Percentiles rank a stretch among this genome's conserved stretches.
Conservation (phyloP, 495 filamentous ascomycete genomes). For the Penicillium chermesinum region DNA sequence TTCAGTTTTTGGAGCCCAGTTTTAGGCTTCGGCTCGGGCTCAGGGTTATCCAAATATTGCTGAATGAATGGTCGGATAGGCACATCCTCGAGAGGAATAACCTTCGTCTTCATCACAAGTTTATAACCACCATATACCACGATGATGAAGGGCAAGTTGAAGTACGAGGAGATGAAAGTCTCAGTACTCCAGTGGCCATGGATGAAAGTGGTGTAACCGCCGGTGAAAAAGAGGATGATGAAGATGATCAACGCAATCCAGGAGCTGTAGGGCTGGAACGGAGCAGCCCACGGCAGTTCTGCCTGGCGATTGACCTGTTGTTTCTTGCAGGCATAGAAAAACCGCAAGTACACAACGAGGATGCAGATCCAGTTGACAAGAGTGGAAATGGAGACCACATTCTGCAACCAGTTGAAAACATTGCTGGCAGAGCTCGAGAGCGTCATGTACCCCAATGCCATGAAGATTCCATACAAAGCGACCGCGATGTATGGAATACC, state of each 20-base stretch:
- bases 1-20: conserved; percentile 15
- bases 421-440: conserved; percentile 45
- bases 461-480: conserved; percentile 43
- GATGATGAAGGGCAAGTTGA: conserved; percentile 51
- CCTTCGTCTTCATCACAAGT: conserved; percentile 47
- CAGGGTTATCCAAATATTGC: conserved; percentile 18
- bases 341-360: conserved; percentile 49
- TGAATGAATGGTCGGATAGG: conserved; percentile 28
- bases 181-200: conserved; percentile 40
- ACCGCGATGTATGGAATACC: conserved; percentile 54
- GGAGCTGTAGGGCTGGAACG: conserved; percentile 46
- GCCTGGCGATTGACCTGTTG: conserved; percentile 38
- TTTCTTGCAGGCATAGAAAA: conserved; percentile 45
- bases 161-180: conserved; percentile 27
- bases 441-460: conserved; percentile 53
- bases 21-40: conserved; percentile 15
- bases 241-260: conserved; percentile 46
- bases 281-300: conserved; percentile 49
- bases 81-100: conserved; percentile 48
- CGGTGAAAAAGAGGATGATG: conserved; percentile 35
- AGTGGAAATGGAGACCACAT: conserved; percentile 47
- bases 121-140: conserved; percentile 52
- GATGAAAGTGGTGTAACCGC: conserved; percentile 39
- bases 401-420: conserved; percentile 55
- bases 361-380: conserved; percentile 54